These are phyloP conservation scores for Mycena indigotica DNA, from an alignment of 768 basidiomycete genomes.

Conservation along the genomic window DNA sequence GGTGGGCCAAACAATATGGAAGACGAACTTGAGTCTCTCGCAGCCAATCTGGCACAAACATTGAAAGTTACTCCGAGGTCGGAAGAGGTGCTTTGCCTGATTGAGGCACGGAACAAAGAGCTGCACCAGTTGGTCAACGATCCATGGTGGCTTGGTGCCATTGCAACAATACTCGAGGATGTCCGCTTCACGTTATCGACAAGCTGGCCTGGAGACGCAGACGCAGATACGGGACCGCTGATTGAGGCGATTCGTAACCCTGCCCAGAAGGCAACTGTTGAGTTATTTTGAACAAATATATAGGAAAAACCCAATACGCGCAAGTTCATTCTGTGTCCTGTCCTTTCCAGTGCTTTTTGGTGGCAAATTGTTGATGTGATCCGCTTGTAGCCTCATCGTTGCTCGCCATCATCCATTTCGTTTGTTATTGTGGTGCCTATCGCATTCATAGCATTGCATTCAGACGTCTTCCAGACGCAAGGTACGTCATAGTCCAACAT, in stretches of 20 bases:
- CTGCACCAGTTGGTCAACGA: conserved; percentile 5
- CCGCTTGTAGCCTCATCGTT: too few species aligned
- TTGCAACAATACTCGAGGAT: background rate
- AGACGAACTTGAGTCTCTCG: conserved; percentile 10
- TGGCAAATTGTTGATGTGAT: too few species aligned
- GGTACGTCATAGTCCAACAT: background rate
- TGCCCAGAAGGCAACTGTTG: too few species aligned
- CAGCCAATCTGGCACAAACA: background rate
- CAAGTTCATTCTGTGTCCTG: too few species aligned
- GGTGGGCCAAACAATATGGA: conserved; percentile 4
- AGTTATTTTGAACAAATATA: too few species aligned
- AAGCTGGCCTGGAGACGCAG: background rate
- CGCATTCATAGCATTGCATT: background rate
- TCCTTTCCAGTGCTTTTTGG: too few species aligned
- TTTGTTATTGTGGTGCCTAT: background rate
- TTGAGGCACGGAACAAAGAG: background rate
- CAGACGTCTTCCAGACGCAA: background rate
- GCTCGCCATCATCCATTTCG: too few species aligned
- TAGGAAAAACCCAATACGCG: too few species aligned
- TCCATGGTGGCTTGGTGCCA: conserved; percentile 7
- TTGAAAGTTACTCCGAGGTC: background rate
- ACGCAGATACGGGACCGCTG: background rate
- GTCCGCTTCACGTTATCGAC: conserved; percentile 5
- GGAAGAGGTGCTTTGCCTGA: background rate
- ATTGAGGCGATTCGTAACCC: conserved; percentile 9